A percentile compares a stretch with the other conserved stretches of the same genome.
Conservation (phyloP, 2,329 filamentous ascomycete genomes). For the Furcasterigmium furcatum region DNA sequence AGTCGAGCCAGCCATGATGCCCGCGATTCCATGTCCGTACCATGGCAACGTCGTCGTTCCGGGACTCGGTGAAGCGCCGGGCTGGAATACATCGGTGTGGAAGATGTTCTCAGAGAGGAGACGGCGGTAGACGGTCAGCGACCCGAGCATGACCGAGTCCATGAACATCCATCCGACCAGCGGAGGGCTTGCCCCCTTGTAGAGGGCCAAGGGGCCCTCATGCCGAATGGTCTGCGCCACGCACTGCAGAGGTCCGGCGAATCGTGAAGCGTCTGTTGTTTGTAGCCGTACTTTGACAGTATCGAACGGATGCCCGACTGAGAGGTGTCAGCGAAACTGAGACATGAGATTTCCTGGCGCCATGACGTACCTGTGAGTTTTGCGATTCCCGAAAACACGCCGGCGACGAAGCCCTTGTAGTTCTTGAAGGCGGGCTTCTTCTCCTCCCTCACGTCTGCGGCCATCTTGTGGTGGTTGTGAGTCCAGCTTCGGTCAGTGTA, state of each 20-base stretch:
- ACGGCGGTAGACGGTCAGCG: slow-evolving; percentile 83
- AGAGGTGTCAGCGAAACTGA: background rate
- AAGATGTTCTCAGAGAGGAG: slow-evolving; percentile 81
- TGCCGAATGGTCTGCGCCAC: slow-evolving; percentile 78
- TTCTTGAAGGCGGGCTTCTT: slow-evolving; percentile 43
- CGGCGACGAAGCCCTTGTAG: slow-evolving; percentile 96
- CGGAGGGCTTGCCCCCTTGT: slow-evolving; percentile 92
- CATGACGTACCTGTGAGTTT: slow-evolving; percentile 71
- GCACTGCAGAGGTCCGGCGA: slow-evolving; percentile 84
- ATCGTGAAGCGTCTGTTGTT: slow-evolving; percentile 73
- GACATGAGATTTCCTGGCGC: background rate
- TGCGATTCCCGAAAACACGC: slow-evolving; percentile 91
- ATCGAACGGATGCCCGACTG: slow-evolving; percentile 77
- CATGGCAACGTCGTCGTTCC: slow-evolving; percentile 55
- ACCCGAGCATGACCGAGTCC: slow-evolving; percentile 89
- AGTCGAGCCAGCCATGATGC: slow-evolving; percentile 81
- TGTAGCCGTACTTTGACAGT: slow-evolving; percentile 96
- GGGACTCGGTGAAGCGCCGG: slow-evolving; percentile 13
- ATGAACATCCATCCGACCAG: slow-evolving; percentile 97
- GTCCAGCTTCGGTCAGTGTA: too few species aligned
- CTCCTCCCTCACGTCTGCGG: slow-evolving; percentile 19
- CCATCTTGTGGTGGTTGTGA: slow-evolving; percentile 9
- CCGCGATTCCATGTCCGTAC: slow-evolving; percentile 83
- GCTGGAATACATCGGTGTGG: slow-evolving; percentile 36
- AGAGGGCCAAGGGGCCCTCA: slow-evolving; percentile 81